Conservation (phyloP, 257 asterid genomes). For the Fraxinus anomala region DNA sequence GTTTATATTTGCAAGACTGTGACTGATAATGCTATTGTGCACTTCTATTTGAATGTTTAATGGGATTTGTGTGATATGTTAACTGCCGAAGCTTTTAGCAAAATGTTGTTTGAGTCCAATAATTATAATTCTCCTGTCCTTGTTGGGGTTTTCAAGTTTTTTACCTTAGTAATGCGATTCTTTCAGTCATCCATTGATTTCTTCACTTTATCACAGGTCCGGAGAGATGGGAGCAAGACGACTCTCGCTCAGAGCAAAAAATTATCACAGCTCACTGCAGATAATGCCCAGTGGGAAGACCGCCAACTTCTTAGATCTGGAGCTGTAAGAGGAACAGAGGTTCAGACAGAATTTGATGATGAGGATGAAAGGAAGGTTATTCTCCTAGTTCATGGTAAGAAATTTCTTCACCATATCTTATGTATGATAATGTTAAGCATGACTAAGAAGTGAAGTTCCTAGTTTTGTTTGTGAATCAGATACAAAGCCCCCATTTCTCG, state of each 20-base stretch:
- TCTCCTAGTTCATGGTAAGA: conserved; percentile 92
- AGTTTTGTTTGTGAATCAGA: conserved; percentile 41
- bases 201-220: conserved; percentile 49
- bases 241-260: conserved; percentile 92
- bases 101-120: background rate
- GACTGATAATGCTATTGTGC: background rate
- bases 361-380: conserved; percentile 94
- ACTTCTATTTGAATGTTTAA: background rate
- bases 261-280: conserved; percentile 91
- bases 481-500: conserved; percentile 97
- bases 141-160: background rate
- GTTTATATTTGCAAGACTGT: background rate
- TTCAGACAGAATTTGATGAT: conserved; percentile 91
- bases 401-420: conserved; percentile 14
- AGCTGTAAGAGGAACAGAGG: conserved; percentile 93
- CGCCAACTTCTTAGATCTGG: conserved; percentile 95
- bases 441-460: conserved; percentile 18
- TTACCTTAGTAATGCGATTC: background rate
- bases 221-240: conserved; percentile 93
- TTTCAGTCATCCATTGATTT: background rate
- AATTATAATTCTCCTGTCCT: background rate
- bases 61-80: background rate
- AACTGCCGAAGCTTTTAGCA: background rate
- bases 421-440: conserved; percentile 23
- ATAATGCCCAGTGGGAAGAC: conserved; percentile 99